Evolutionary conservation across 495 filamentous ascomycete species (phyloP).

Genomic region (Staphylotrichum longicolle): DNA sequence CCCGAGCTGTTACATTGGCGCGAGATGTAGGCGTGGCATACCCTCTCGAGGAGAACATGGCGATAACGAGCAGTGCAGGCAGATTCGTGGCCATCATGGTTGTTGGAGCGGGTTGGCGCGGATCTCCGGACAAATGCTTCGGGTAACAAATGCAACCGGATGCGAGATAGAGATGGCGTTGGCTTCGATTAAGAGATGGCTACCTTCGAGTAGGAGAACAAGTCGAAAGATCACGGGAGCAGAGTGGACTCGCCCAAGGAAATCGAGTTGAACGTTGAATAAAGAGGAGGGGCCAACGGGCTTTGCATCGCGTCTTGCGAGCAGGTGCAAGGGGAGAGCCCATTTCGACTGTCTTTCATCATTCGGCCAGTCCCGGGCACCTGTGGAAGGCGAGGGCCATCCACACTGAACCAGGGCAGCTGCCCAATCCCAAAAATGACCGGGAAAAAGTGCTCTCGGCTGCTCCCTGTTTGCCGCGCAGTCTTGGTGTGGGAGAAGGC

Average conservation of each 20-base stretch:
- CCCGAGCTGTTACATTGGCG: slow-evolving; percentile 14
- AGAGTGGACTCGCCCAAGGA: not conserved
- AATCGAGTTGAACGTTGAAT: too few relatives aligned
- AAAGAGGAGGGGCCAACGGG: not conserved
- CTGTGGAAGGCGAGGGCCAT: too few relatives aligned
- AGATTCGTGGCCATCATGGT: slow-evolving; percentile 7
- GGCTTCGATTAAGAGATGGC: not conserved
- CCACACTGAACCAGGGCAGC: too few relatives aligned
- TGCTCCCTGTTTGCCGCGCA: too few relatives aligned
- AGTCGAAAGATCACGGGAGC: not conserved
- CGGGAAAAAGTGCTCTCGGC: too few relatives aligned
- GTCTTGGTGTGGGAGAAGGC: too few relatives aligned
- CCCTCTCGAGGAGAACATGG: slow-evolving; percentile 14
- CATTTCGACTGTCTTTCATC: too few relatives aligned
- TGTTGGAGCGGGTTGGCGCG: not conserved
- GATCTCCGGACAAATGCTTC: not conserved
- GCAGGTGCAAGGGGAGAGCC: too few relatives aligned
- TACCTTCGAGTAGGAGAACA: not conserved
- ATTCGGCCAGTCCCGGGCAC: too few relatives aligned
- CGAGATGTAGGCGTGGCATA: slow-evolving; percentile 9
- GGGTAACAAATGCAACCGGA: not conserved
- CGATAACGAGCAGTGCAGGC: slow-evolving; percentile 16
- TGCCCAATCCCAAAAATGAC: too few relatives aligned
- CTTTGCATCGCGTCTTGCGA: not conserved
- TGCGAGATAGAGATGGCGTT: not conserved